Conservation (phyloP, 2,329 filamentous ascomycete species). For the Botrytis deweyae region DNA sequence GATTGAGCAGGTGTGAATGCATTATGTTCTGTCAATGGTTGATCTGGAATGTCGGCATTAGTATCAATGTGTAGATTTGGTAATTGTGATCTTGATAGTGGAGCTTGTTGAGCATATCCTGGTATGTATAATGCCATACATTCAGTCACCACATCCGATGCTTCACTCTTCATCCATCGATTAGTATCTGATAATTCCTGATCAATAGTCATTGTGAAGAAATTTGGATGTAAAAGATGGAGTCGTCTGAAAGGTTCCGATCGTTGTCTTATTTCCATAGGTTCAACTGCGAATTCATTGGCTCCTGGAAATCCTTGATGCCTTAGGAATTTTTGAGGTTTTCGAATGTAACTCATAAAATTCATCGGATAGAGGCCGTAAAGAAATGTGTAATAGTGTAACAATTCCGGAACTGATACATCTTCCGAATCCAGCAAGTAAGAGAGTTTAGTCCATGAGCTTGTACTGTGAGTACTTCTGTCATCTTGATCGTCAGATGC, state of each 20-base stretch:
- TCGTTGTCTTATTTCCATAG: slow-evolving; percentile 71
- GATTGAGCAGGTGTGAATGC: slow-evolving; percentile 31
- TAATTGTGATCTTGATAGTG: slow-evolving; percentile 23
- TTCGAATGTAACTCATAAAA: slow-evolving; percentile 82
- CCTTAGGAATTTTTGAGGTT: slow-evolving; percentile 75
- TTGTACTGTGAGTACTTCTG: slow-evolving; percentile 41
- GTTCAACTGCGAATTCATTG: slow-evolving; percentile 75
- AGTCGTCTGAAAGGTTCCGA: slow-evolving; percentile 72
- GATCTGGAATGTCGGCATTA: slow-evolving; percentile 36
- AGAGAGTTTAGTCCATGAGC: slow-evolving; percentile 63
- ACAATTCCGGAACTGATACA: slow-evolving; percentile 62
- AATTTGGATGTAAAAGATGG: slow-evolving; percentile 80
- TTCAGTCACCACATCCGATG: slow-evolving; percentile 75
- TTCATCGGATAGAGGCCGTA: slow-evolving; percentile 84
- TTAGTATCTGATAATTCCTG: slow-evolving; percentile 75
- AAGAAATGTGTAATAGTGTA: slow-evolving; percentile 76
- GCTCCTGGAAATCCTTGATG: slow-evolving; percentile 68
- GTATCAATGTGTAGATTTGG: slow-evolving; percentile 24
- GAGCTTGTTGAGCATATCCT: slow-evolving; percentile 28
- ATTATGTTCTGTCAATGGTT: slow-evolving; percentile 32
- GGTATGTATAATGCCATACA: slow-evolving; percentile 66
- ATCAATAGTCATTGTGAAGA: slow-evolving; percentile 75
- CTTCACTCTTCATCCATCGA: slow-evolving; percentile 76
- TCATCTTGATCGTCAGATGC: slow-evolving; percentile 31
- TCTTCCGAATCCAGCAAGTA: slow-evolving; percentile 63